Evolutionary conservation across 2,329 filamentous ascomycete genomes (phyloP).

Genomic region (Exophiala aquamarina): DNA sequence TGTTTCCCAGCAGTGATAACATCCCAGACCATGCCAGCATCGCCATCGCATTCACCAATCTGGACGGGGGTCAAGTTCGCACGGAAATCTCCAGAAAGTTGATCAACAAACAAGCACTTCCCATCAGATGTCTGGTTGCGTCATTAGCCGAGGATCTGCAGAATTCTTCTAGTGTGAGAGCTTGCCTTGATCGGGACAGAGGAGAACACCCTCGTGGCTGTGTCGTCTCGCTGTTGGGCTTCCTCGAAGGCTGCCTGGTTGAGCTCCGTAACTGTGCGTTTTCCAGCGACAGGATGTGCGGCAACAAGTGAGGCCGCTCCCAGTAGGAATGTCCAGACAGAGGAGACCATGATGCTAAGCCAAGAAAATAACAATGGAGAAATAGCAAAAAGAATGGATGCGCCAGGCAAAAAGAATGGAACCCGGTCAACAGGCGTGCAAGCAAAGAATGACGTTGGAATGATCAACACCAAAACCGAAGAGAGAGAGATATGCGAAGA

Average conservation of each 20-base stretch:
- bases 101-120: constrained; percentile 53
- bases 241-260: constrained; percentile 52
- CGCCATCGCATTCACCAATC: constrained; percentile 46
- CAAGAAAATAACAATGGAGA: not conserved
- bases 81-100: constrained; percentile 55
- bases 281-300: constrained; percentile 9
- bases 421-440: constrained; percentile 17
- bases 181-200: constrained; percentile 46
- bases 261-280: constrained; percentile 49
- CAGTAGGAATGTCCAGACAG: constrained; percentile 9
- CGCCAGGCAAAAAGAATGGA: constrained; percentile 16
- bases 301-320: constrained; percentile 10
- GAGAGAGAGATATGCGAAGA: too few species aligned
- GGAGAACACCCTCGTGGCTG: constrained; percentile 48
- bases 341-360: constrained; percentile 8
- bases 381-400: constrained; percentile 8
- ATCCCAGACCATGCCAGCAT: constrained; percentile 52
- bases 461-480: too few species aligned
- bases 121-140: constrained; percentile 44
- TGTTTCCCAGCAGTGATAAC: constrained; percentile 54
- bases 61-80: constrained; percentile 54
- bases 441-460: constrained; percentile 8
- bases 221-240: constrained; percentile 48
- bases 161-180: not conserved
- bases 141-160: not conserved